A percentile compares a stretch with the other conserved stretches of the same genome.
phyloP scores from a whole-genome alignment of 2,329 filamentous ascomycete genomes.

The Penicillium sp. region DNA sequence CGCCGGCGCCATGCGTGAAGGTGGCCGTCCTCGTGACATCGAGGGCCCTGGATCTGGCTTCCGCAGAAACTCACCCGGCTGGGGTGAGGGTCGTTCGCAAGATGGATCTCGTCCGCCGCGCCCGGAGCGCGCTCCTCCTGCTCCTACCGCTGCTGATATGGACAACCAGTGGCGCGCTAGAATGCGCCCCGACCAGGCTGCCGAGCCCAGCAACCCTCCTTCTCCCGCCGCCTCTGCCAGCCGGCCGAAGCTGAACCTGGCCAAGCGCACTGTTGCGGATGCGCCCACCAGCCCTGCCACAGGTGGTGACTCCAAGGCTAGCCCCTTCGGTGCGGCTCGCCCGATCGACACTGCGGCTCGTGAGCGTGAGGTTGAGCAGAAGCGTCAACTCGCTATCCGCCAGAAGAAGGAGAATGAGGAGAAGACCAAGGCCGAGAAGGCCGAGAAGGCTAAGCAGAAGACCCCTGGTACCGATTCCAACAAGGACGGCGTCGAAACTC shows the following conservation, averaged over 20 bases:
- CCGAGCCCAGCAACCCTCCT: slow-evolving; percentile 67
- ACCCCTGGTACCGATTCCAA: slow-evolving; percentile 37
- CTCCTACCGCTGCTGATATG: slow-evolving; percentile 80
- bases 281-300: slow-evolving; percentile 49
- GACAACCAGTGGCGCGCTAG: slow-evolving; percentile 89
- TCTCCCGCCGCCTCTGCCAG: slow-evolving; percentile 55
- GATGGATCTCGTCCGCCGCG: slow-evolving; percentile 78
- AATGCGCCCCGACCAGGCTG: slow-evolving; percentile 82
- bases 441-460: slow-evolving; percentile 56
- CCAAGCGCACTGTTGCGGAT: slow-evolving; percentile 87
- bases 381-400: slow-evolving; percentile 65
- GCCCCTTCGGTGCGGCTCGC: slow-evolving; percentile 86
- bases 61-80: slow-evolving; percentile 66
- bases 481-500: slow-evolving; percentile 40
- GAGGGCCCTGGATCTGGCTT: slow-evolving; percentile 58
- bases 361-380: slow-evolving; percentile 87
- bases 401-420: slow-evolving; percentile 86
- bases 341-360: slow-evolving; percentile 90
- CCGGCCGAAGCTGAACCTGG: slow-evolving; percentile 79
- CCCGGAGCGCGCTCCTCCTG: slow-evolving; percentile 63
- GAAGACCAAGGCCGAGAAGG: slow-evolving; percentile 69
- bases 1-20: slow-evolving; percentile 52
- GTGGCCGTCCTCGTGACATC: slow-evolving; percentile 55
- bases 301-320: slow-evolving; percentile 69
- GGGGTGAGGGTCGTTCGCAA: slow-evolving; percentile 65